Conservation (phyloP, 371 early-diverging fungal genomes). For the Rhizopus delemar region DNA sequence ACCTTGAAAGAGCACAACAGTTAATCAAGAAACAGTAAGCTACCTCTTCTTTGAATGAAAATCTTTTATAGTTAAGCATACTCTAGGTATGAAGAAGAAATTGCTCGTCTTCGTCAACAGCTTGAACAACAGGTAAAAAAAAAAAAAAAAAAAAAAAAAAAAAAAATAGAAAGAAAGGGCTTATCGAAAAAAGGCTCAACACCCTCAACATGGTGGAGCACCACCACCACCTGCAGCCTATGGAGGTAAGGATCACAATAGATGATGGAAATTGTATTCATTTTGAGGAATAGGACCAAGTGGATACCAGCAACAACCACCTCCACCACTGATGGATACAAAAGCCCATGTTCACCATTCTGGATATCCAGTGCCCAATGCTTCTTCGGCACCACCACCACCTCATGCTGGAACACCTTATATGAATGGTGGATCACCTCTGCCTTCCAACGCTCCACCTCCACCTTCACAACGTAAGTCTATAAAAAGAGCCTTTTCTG, state of each 20-base stretch:
- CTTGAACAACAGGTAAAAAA: slow-evolving; percentile 33
- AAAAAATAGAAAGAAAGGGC: slow-evolving; percentile 1
- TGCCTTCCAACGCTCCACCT: slow-evolving; percentile 41
- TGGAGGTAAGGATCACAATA: slow-evolving; percentile 10
- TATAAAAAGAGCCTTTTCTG: not conserved
- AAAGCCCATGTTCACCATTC: slow-evolving; percentile 35
- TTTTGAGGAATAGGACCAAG: slow-evolving; percentile 20
- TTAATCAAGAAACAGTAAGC: slow-evolving; percentile 71
- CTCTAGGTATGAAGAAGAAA: slow-evolving; percentile 52
- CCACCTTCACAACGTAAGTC: slow-evolving; percentile 33
- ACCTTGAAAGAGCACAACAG: slow-evolving; percentile 80
- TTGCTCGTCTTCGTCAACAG: slow-evolving; percentile 44
- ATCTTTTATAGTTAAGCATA: not conserved
- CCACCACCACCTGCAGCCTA: slow-evolving; percentile 30
- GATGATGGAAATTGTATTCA: not conserved
- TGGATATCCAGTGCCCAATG: slow-evolving; percentile 21
- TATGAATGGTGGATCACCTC: slow-evolving; percentile 44
- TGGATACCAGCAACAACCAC: slow-evolving; percentile 25
- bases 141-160: not conserved
- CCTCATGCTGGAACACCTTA: slow-evolving; percentile 36
- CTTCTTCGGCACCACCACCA: slow-evolving; percentile 26
- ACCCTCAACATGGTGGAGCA: slow-evolving; percentile 21
- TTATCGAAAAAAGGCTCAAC: not conserved
- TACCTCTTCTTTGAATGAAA: slow-evolving; percentile 10
- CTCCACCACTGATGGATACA: slow-evolving; percentile 32